These are phyloP conservation scores for Cruciata laevipes DNA, from an alignment of 257 asterid genomes.

Conservation along the genomic window DNA sequence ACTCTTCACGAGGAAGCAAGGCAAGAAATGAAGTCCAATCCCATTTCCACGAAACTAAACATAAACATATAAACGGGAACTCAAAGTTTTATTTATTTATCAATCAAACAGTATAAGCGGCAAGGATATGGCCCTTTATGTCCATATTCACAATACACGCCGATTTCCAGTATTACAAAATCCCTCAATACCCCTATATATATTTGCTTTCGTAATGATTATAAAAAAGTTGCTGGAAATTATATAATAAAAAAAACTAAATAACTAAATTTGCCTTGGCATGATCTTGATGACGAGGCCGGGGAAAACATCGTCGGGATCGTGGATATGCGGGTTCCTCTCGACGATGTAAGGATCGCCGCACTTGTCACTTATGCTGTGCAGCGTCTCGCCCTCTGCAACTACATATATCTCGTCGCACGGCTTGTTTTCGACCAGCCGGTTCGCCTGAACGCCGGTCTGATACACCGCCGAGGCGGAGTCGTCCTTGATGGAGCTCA, in stretches of 20 bases:
- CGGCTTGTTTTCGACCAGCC: background rate
- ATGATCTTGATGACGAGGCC: conserved; percentile 29
- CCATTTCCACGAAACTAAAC: too few relatives aligned
- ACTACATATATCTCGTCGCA: conserved; percentile 27
- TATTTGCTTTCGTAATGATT: too few relatives aligned
- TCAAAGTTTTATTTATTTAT: background rate
- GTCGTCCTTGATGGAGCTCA: conserved; percentile 3
- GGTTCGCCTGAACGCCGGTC: conserved; percentile 1
- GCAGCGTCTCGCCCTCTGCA: conserved; percentile 27
- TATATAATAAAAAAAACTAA: too few relatives aligned
- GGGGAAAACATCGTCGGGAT: conserved; percentile 28
- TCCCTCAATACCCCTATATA: too few relatives aligned
- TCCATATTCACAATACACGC: background rate
- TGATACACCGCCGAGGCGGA: background rate
- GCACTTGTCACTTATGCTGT: conserved; percentile 23
- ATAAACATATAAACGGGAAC: too few relatives aligned
- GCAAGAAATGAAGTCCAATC: background rate
- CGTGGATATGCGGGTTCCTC: conserved; percentile 24
- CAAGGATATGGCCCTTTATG: background rate
- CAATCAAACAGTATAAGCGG: background rate
- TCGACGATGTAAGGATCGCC: conserved; percentile 18
- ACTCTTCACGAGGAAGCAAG: background rate
- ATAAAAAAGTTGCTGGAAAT: too few relatives aligned
- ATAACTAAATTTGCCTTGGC: background rate
- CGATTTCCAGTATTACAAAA: background rate